Percentiles rank a stretch among this genome's conserved stretches.
phyloP scores from a whole-genome alignment of 805 yeast genomes.

The Saccharomycopsis sp. region DNA sequence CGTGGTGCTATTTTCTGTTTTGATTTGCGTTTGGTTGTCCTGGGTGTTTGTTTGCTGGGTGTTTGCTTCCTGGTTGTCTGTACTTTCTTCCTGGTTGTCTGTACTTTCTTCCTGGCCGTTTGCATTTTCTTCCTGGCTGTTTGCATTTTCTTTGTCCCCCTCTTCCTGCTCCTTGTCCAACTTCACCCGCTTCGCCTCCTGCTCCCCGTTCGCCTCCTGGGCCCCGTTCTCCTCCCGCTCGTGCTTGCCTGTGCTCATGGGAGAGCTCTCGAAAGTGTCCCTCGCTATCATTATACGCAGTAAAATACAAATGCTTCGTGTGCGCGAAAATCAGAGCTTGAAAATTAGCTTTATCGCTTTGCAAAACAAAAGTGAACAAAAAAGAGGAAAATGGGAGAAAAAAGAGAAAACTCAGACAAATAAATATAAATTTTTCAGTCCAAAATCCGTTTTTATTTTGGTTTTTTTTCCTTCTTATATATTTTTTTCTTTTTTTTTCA shows the following conservation, averaged over 20 bases:
- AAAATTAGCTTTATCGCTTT: not conserved
- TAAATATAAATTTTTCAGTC: constrained; percentile 1
- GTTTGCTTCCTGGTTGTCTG: no score
- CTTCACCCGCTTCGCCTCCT: not conserved
- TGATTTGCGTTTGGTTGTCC: not conserved
- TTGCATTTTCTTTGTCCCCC: not conserved
- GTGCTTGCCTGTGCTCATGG: not conserved
- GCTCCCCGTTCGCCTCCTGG: not conserved
- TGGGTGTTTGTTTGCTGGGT: not conserved
- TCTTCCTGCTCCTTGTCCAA: constrained; percentile 1
- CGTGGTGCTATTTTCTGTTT: not conserved
- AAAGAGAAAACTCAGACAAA: constrained; percentile 1
- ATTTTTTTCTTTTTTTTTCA: no score
- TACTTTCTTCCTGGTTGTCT: not conserved
- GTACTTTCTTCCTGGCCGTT: not conserved
- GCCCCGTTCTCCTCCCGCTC: no score
- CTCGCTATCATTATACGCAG: not conserved
- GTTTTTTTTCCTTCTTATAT: no score
- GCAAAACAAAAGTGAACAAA: not conserved
- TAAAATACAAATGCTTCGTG: not conserved
- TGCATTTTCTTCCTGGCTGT: not conserved
- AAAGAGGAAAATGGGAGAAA: not conserved
- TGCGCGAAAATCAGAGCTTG: not conserved
- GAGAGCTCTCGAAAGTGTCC: not conserved
- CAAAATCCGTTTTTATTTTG: not conserved